Evolutionary conservation across 2,329 filamentous ascomycete species (phyloP), one percentile per base, ranked within the genome.

Genomic region (Lecanosticta acicola): DNA sequence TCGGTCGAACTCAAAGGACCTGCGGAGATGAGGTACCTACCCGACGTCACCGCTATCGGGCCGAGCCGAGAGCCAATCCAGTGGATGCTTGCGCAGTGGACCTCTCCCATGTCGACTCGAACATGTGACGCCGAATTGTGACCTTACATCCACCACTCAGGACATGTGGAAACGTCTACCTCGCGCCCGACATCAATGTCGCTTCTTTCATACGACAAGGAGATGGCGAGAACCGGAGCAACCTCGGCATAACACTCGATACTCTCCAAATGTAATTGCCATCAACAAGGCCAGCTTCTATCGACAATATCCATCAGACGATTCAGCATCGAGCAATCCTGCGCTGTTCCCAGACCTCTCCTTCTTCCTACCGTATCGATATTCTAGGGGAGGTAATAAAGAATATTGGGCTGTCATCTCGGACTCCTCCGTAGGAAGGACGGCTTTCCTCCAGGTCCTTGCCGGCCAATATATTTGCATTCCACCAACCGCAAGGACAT

Each of bases 391-490:
- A 14, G 40, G 40, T 2, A 42, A 39, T 10, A 18, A 34, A 59
- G 77, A 85, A 55, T 80, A 87, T 63, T 97, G 90, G 90, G 85
- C 87, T 32, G 74, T 98, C 32, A 74, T 97, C 19, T 89, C 88
- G 0, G 81, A 87, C 0, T 89, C 85, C 0, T 78, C 85, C 1
- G 78, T 83, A 1, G 86, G 86, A 1, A 87, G 91, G 64, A 94
- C 89, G 0, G 85, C 85, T 0, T 83, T 98, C 46, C 74, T 97
- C 3, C 80, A 94, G 49, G 71, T 91, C 16, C 72, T 97, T 8
- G 76, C 82, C 24, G 91, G 90, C 7, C 78, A 84, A 47, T 76
- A 90, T 55, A 70, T 95, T 24, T 85, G 81, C 62, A 71, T 85
- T 4, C 91, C 91, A 3, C 84, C 89, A 0, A 77, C 73, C 3